These are phyloP conservation scores for Wickerhamomyces subpelliculosus DNA, from an alignment of 805 yeast species.

Conservation along the genomic window DNA sequence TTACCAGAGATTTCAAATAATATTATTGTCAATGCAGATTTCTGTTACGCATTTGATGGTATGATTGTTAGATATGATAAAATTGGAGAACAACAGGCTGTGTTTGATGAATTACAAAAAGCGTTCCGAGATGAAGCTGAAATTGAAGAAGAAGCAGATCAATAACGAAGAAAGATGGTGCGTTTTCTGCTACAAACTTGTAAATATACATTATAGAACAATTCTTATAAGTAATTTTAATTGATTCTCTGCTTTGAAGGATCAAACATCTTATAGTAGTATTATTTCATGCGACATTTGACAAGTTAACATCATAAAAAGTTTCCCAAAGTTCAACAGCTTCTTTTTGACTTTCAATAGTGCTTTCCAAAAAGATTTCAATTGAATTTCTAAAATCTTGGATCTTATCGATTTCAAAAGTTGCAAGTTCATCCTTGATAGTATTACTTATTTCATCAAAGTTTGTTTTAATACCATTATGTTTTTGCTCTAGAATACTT, in stretches of 20 bases:
- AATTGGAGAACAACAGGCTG: constrained; percentile 30
- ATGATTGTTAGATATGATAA: constrained; percentile 44
- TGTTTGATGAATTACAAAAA: constrained; percentile 22
- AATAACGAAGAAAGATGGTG: constrained; percentile 1
- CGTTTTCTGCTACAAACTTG: constrained; percentile 3
- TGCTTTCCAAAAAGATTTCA: constrained; percentile 84
- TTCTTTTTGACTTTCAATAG: constrained; percentile 91
- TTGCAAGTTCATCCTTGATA: constrained; percentile 58
- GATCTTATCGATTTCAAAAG: constrained; percentile 68
- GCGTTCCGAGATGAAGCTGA: constrained; percentile 25
- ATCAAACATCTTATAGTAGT: no score
- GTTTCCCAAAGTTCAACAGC: constrained; percentile 84
- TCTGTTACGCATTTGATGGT: constrained; percentile 59
- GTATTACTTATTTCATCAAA: constrained; percentile 59
- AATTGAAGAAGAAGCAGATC: constrained; percentile 13
- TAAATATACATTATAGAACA: not conserved
- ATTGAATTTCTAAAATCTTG: constrained; percentile 83
- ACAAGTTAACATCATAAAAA: constrained; percentile 55
- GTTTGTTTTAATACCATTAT: constrained; percentile 44
- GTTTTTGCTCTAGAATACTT: constrained; percentile 44
- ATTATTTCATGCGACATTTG: not conserved
- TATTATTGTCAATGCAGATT: constrained; percentile 24
- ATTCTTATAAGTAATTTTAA: no score
- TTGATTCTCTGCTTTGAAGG: no score
- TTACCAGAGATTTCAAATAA: constrained; percentile 33